These are phyloP conservation scores for Xylariaceae sp. DNA, from an alignment of 2,329 filamentous ascomycete genomes.

Conservation along the genomic window DNA sequence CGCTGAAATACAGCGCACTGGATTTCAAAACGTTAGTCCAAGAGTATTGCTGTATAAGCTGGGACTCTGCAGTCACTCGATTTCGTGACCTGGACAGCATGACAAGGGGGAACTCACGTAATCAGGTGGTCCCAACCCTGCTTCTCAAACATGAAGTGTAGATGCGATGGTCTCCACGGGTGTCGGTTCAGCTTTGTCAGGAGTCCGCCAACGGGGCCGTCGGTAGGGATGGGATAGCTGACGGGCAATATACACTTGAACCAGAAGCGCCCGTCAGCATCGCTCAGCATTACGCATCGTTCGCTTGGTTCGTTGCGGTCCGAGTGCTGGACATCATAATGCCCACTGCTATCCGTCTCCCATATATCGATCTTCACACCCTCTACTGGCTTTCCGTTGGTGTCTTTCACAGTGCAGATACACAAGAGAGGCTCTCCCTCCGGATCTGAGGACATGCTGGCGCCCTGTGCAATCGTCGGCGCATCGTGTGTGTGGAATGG, in stretches of 20 bases:
- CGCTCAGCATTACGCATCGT: constrained; percentile 63
- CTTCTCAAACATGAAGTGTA: constrained; percentile 89
- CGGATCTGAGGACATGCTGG: constrained; percentile 61
- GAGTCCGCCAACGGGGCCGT: constrained; percentile 75
- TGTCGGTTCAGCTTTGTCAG: constrained; percentile 64
- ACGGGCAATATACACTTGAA: constrained; percentile 82
- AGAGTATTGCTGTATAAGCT: background rate
- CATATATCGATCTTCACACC: constrained; percentile 74
- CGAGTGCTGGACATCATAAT: constrained; percentile 75
- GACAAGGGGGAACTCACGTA: constrained; percentile 54
- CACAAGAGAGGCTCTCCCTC: constrained; percentile 66
- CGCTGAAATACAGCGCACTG: constrained; percentile 70
- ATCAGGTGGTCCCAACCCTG: constrained; percentile 72
- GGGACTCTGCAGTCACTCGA: background rate
- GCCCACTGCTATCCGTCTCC: constrained; percentile 76
- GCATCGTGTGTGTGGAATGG: constrained; percentile 83
- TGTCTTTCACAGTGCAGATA: constrained; percentile 66
- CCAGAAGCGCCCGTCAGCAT: constrained; percentile 71
- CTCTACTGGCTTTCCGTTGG: constrained; percentile 54
- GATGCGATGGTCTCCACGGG: constrained; percentile 69
- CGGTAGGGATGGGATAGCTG: constrained; percentile 77
- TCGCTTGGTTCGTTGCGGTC: constrained; percentile 61
- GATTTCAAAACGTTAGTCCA: background rate
- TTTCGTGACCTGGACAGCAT: background rate
- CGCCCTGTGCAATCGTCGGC: constrained; percentile 49